Evolutionary conservation across 768 basidiomycete genomes (phyloP).

Genomic region (Kwoniella pini): DNA sequence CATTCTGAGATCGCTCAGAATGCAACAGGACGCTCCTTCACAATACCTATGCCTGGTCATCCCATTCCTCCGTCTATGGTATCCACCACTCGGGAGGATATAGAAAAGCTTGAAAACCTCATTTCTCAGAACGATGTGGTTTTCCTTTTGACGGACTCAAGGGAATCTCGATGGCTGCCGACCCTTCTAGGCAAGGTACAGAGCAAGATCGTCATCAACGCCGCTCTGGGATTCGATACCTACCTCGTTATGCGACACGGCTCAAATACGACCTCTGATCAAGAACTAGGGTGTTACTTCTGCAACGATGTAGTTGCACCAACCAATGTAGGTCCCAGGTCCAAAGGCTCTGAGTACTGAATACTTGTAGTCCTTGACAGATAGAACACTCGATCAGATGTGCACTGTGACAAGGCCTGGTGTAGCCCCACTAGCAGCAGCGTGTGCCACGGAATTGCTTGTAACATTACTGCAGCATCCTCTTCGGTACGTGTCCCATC

Average conservation of each 20-base stretch:
- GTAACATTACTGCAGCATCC: conserved; percentile 88
- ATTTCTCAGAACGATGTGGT: conserved; percentile 84
- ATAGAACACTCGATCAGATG: conserved; percentile 97
- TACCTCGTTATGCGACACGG: conserved; percentile 98
- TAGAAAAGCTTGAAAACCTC: conserved; percentile 71
- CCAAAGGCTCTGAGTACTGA: not conserved
- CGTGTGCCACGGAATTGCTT: conserved; percentile 88
- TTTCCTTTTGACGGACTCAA: conserved; percentile 96
- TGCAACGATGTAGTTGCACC: conserved; percentile 98
- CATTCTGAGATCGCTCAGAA: conserved; percentile 60
- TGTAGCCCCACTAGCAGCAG: conserved; percentile 85
- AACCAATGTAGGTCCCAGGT: conserved; percentile 68
- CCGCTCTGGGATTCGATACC: conserved; percentile 91
- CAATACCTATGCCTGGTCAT: conserved; percentile 97
- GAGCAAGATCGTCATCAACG: conserved; percentile 92
- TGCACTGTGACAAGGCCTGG: conserved; percentile 97
- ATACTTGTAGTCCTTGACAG: conserved; percentile 62
- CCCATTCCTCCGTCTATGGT: conserved; percentile 70
- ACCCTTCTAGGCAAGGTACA: conserved; percentile 82
- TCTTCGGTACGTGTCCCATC: conserved; percentile 63
- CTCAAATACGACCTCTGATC: conserved; percentile 35
- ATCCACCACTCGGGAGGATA: conserved; percentile 58
- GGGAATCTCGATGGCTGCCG: conserved; percentile 95
- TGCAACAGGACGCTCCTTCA: conserved; percentile 72
- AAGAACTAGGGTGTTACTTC: conserved; percentile 86